Evolutionary conservation across 2,329 filamentous ascomycete species (phyloP), one percentile per base, ranked within the genome.

Genomic region (Fusarium piperis): DNA sequence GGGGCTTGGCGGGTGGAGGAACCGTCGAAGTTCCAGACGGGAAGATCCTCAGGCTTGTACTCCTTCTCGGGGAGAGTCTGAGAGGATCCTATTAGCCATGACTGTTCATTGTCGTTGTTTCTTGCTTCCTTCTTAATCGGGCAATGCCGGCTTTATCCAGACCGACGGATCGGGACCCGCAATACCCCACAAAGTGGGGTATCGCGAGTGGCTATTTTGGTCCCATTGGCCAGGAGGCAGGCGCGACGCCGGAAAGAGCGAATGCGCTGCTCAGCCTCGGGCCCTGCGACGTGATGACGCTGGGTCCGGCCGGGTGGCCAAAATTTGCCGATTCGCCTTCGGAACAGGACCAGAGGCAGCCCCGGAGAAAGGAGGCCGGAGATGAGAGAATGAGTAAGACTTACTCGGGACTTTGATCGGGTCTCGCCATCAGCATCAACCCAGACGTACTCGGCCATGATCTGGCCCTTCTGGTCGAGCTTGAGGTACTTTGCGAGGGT

Each of bases 391-490:
- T 35, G 56, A 48, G 59, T 74, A 66, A 74, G 73, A 88, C 94
- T 88, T 88, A 98, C 95, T 89, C 94, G 97, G 81, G 93, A 95
- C 88, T 98, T 99, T 82, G 94, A 97, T 79, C 96, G 94, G 77
- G 93, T 89, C 79, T 92, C 92, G 82, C 95, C 94, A 74, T 86
- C 84, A 74, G 93, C 88, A 81, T 98, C 95, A 82, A 98, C 92
- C 95, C 95, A 98, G 88, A 98, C 91, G 86, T 98, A 98, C 87
- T 98, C 95, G 80, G 94, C 95, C 84, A 97, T 96, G 81, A 97
- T 88, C 78, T 86, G 87, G 83, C 94, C 95, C 83, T 92, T 93
- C 87, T 98, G 95, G 83, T 94, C 92, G 79, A 98, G 93, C 80
- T 88, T 87, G 85, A 96, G 90, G 89, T 95, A 98, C 85, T 98